Conservation (phyloP, 148 eudicot genomes). For the Nepenthes mirabilis region DNA sequence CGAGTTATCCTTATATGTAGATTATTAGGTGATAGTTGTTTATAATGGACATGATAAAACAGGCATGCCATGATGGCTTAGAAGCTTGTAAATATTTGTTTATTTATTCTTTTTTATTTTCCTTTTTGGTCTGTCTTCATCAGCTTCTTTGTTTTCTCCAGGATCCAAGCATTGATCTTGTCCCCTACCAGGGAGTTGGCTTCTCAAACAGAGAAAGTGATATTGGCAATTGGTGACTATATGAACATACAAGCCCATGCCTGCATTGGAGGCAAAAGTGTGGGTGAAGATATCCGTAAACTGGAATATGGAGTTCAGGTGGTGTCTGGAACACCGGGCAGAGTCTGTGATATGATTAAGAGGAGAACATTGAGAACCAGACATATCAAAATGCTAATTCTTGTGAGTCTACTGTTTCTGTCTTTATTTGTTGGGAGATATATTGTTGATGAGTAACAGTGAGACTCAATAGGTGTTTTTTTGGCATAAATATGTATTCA, state of each 20-base stretch:
- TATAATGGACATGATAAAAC: too few species aligned
- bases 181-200: conserved; percentile 95
- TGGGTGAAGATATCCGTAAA: conserved; percentile 89
- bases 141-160: conserved; percentile 11
- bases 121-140: background rate
- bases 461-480: background rate
- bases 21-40: too few species aligned
- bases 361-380: conserved; percentile 80
- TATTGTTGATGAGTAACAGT: too few species aligned
- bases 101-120: background rate
- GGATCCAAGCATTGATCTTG: conserved; percentile 87
- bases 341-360: conserved; percentile 97
- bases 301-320: conserved; percentile 87
- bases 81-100: background rate
- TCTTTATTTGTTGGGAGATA: background rate
- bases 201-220: conserved; percentile 72
- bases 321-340: conserved; percentile 94
- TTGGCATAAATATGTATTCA: background rate
- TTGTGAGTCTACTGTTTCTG: conserved; percentile 37
- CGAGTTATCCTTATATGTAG: too few species aligned
- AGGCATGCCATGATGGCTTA: background rate
- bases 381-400: conserved; percentile 62
- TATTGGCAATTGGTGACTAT: conserved; percentile 63
- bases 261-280: conserved; percentile 93
- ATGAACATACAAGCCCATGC: conserved; percentile 84